Percentiles rank a stretch among this genome's conserved stretches.
These are phyloP conservation scores for Plenodomus lindquistii DNA, from an alignment of 2,329 filamentous ascomycete species.

Conservation along the genomic window DNA sequence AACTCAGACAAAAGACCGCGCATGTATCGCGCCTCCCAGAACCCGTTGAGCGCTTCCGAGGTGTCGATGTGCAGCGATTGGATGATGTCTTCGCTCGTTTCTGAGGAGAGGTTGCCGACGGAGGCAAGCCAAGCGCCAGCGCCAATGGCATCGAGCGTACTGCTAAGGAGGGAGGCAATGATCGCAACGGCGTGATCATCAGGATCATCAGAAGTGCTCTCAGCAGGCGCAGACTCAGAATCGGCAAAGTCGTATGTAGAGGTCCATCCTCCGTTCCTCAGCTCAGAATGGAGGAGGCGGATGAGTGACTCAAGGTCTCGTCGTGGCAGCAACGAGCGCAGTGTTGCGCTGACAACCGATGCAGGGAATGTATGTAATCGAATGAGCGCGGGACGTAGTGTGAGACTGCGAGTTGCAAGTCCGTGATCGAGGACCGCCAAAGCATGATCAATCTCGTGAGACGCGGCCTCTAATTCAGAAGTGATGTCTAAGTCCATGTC, in stretches of 20 bases:
- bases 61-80: conserved; percentile 69
- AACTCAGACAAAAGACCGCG: conserved; percentile 68
- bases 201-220: conserved; percentile 53
- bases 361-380: conserved; percentile 70
- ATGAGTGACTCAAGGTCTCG: conserved; percentile 74
- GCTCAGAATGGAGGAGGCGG: conserved; percentile 71
- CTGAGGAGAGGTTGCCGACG: conserved; percentile 55
- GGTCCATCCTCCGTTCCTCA: conserved; percentile 77
- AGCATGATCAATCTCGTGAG: conserved; percentile 66
- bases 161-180: conserved; percentile 71
- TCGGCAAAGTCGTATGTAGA: conserved; percentile 68
- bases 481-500: conserved; percentile 43
- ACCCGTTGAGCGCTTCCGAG: conserved; percentile 70
- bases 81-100: conserved; percentile 66
- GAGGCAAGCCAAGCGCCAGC: conserved; percentile 69
- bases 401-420: conserved; percentile 63
- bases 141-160: conserved; percentile 76
- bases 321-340: conserved; percentile 66
- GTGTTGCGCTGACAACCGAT: conserved; percentile 61
- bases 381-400: conserved; percentile 69
- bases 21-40: conserved; percentile 70
- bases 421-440: conserved; percentile 69
- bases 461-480: conserved; percentile 44
- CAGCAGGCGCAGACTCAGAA: conserved; percentile 34
- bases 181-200: conserved; percentile 71